Base-by-base conservation (phyloP, 2,329 filamentous ascomycete species). In the Cryphonectria japonica region DNA sequence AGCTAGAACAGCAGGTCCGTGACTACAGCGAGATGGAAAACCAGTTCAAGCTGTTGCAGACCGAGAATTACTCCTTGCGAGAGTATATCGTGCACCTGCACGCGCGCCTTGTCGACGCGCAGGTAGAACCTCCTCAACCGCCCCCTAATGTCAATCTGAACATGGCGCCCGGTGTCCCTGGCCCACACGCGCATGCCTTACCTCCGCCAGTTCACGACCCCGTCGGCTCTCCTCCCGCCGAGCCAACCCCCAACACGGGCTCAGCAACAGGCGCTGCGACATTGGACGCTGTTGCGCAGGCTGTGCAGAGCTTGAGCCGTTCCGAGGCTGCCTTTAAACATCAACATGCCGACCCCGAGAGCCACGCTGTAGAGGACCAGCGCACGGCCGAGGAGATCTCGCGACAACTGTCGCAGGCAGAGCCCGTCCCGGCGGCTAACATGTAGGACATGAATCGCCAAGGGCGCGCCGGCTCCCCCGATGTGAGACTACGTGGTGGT, bases 11-110 rank as follows among this genome's bases (percentile, higher is more conserved):
- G 79, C 93, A 98, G 79, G 94, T 98, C 67, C 91, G 93, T 77
- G 93, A 96, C 41, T 93, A 90, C 75, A 87, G 89, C 75, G 87
- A 89, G 26, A 88, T 97, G 81, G 92, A 94, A 75, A 88, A 92
- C 73, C 89, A 88, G 69, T 94, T 89, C 81, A 96, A 97, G 80
- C 84, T 87, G n/a, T 83, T 97, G 37, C 93, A 97, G 78, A 86
- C 89, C 39, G 95, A 99, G 80, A 97, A 98, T 82, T 96, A 95
- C 79, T 90, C 93, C 73, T 85, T 99, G 59, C 91, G 95, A 75
- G 94, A 98, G 80, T 98, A 98, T 82, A 92, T 98, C 75, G 92
- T 98, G 78, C 92, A 92, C 76, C 86, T 99, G 22, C 96, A 99
- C 80, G 92, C 92, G 6, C 91, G 93, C 57, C 87, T 98, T 50